These are phyloP conservation scores for Eurotiales sp. DNA, from an alignment of 2,329 filamentous ascomycete species.

Conservation along the genomic window DNA sequence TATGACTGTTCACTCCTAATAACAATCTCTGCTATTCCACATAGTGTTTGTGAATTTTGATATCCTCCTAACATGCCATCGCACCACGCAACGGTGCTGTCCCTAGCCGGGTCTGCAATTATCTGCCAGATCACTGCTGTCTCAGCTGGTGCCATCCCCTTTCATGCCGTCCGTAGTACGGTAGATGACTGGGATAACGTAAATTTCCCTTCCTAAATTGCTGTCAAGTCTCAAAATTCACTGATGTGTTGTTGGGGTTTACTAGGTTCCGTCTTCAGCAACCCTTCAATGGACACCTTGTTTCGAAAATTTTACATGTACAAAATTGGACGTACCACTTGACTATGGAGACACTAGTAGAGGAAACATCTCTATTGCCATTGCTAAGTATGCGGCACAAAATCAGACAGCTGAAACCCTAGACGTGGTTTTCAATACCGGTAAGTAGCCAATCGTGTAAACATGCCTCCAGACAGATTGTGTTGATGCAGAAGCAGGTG, in stretches of 20 bases:
- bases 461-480: neutral
- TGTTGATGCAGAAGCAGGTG: neutral
- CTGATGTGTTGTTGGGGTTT: neutral
- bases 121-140: neutral
- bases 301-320: constrained; percentile 17
- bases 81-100: neutral
- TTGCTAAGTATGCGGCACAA: constrained; percentile 19
- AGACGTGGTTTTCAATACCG: constrained; percentile 19
- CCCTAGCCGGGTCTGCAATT: neutral
- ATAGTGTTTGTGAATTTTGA: neutral
- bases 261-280: constrained; percentile 14
- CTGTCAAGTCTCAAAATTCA: neutral
- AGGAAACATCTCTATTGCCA: constrained; percentile 18
- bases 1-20: neutral
- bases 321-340: constrained; percentile 20
- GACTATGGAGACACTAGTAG: constrained; percentile 19
- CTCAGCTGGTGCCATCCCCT: neutral
- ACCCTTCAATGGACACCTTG: constrained; percentile 17
- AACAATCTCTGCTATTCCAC: neutral
- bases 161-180: neutral
- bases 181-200: neutral
- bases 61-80: neutral
- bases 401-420: constrained; percentile 10
- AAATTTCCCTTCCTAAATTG: neutral
- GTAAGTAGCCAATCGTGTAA: neutral